Evolutionary conservation across 2,329 filamentous ascomycete genomes (phyloP).

Genomic region (Zopfia rhizophila): DNA sequence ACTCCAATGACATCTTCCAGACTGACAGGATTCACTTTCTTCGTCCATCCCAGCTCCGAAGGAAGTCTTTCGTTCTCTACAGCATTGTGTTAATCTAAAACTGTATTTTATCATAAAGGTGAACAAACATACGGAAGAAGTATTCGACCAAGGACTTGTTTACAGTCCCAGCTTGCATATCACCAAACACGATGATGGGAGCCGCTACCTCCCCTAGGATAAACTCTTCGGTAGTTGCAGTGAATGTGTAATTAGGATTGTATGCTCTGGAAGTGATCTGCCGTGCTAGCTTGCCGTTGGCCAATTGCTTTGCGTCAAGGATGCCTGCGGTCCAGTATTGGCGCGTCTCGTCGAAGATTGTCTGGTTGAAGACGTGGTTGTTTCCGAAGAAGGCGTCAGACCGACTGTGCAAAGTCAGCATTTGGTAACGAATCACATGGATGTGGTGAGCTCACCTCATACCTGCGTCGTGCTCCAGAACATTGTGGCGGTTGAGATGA

Average conservation of each 20-base stretch:
- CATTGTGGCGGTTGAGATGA: slow-evolving; percentile 58
- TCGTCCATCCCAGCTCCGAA: slow-evolving; percentile 54
- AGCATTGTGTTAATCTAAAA: neutral
- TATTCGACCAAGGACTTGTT: slow-evolving; percentile 54
- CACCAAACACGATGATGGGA: slow-evolving; percentile 61
- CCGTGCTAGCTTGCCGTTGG: slow-evolving; percentile 59
- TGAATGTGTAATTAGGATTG: slow-evolving; percentile 63
- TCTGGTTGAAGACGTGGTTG: slow-evolving; percentile 64
- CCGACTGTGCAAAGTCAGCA: slow-evolving; percentile 52
- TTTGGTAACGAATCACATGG: slow-evolving; percentile 12
- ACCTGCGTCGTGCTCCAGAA: slow-evolving; percentile 63
- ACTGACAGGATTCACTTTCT: slow-evolving; percentile 21
- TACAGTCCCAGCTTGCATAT: slow-evolving; percentile 52
- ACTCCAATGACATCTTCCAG: slow-evolving; percentile 21
- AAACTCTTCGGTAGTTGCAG: slow-evolving; percentile 54
- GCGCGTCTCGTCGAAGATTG: slow-evolving; percentile 59
- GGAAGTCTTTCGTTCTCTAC: slow-evolving; percentile 58
- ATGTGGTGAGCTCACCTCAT: slow-evolving; percentile 6
- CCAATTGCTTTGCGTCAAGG: slow-evolving; percentile 55
- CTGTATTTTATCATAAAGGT: neutral
- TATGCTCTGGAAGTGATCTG: slow-evolving; percentile 56
- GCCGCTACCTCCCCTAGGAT: slow-evolving; percentile 62
- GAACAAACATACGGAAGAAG: slow-evolving; percentile 54
- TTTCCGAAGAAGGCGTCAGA: slow-evolving; percentile 62
- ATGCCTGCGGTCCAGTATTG: slow-evolving; percentile 59